Percentiles rank a stretch among this genome's conserved stretches.
Evolutionary conservation across 164 flowering plant species (phyloP).

Genomic region (Aristolochia californica): DNA sequence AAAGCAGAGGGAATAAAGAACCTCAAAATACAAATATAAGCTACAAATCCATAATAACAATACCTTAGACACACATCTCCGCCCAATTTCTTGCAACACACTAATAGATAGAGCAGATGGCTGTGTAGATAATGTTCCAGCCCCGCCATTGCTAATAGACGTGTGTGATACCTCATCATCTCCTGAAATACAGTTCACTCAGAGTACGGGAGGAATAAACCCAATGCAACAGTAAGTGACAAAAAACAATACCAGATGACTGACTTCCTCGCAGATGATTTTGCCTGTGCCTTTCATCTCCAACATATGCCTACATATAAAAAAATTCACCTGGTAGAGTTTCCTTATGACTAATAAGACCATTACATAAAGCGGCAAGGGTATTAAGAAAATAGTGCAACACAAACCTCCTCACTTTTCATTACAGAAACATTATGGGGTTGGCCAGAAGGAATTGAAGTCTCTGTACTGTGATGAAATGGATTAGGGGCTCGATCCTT

Average conservation of each 20-base stretch:
- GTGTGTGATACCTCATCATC: slow-evolving; percentile 23
- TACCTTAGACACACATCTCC: slow-evolving; percentile 79
- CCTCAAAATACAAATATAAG: background rate
- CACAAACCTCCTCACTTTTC: slow-evolving; percentile 56
- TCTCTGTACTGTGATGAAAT: slow-evolving; percentile 16
- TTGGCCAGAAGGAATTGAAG: slow-evolving; percentile 12
- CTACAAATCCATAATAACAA: background rate
- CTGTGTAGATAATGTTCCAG: slow-evolving; percentile 36
- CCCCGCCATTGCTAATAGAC: slow-evolving; percentile 25
- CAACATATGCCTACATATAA: slow-evolving; percentile 30
- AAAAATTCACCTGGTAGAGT: background rate
- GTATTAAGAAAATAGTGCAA: slow-evolving; percentile 1
- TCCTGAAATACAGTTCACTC: slow-evolving; percentile 22
- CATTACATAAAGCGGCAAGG: background rate
- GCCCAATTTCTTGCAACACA: slow-evolving; percentile 87
- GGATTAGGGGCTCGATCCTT: slow-evolving; percentile 26
- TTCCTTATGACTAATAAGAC: slow-evolving; percentile 1
- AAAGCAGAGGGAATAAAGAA: background rate
- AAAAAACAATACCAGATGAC: slow-evolving; percentile 28
- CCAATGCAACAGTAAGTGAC: background rate
- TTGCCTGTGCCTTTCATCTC: slow-evolving; percentile 27
- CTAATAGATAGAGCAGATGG: slow-evolving; percentile 46
- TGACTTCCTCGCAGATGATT: slow-evolving; percentile 21
- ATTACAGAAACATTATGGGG: slow-evolving; percentile 19
- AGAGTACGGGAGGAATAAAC: slow-evolving; percentile 7